Evolutionary conservation across 805 yeast species (phyloP), one percentile per base, ranked within the genome.

Genomic region (Candida pseudofarinosa): DNA sequence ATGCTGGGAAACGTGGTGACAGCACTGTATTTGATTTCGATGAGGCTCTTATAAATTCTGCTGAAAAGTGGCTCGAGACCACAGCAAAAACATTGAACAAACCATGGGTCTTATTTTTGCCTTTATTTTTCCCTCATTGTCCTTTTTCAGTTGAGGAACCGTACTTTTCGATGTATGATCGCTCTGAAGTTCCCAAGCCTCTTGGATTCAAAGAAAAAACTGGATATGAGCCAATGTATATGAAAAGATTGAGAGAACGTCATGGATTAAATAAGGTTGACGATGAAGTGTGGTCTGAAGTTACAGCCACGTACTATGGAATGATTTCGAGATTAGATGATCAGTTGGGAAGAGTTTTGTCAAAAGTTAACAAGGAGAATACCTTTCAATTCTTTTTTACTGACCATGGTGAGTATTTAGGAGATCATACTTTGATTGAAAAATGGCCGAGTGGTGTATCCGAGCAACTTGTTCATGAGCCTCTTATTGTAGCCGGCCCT

Each of bases 371-470:
- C 8, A 30, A 33, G 18, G 15, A 16, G 13, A 33, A 39, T 18
- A 42, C 47, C 3, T 39, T 35, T 33, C 39, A 35, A 4, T n/a
- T 49, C 16, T 49, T 49, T 32, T 49, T 47, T 38, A 50, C 52
- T 4, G 51, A 50, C 19, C 52, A 50, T 32, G 54, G 52, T 16
- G 52, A 50, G 33, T 50, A 48, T 39, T 36, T 50, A 16, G 53
- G 53, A 2, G 52, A 50, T 33, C 45, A 50, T 35, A 47, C 42
- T 14, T 35, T 50, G 19, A 40, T 50, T 32, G 53, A 50, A 36
- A 50, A 50, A 40, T 50, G 52, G 52, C 52, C 52, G 8, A 41
- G 46, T 38, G 54, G 52, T 1, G 49, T 50, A 7, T 46, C 50
- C 12, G 50, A 48, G 12, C 33, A 35, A 12, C 35, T 49, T 17